A percentile compares a stretch with the other conserved stretches of the same genome.
Evolutionary conservation across 129 eudicot genomes (phyloP).

Genomic region (Arctium minus): DNA sequence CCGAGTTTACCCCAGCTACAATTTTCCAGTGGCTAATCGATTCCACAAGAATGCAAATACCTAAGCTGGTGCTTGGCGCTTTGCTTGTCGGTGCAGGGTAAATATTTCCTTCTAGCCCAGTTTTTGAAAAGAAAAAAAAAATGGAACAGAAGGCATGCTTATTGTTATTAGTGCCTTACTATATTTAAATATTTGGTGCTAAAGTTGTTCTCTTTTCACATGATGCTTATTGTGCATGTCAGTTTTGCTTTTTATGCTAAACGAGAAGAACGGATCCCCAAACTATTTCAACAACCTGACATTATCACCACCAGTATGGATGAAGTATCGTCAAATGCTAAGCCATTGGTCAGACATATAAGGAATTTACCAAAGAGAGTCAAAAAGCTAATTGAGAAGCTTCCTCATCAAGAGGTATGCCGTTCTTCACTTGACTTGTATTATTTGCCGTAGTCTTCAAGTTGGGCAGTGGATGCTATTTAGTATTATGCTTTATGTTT

Average conservation of each 20-base stretch:
- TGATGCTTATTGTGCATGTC: slow-evolving; percentile 31
- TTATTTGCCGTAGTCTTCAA: slow-evolving; percentile 1
- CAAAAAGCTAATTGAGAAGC: slow-evolving; percentile 65
- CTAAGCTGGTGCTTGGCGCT: slow-evolving; percentile 66
- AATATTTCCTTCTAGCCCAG: slow-evolving; percentile 8
- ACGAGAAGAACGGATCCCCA: slow-evolving; percentile 43
- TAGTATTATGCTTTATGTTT: slow-evolving; percentile 1
- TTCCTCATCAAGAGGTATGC: slow-evolving; percentile 97
- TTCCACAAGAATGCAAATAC: slow-evolving; percentile 70
- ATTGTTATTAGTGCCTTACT: not conserved
- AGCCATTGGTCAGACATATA: slow-evolving; percentile 71
- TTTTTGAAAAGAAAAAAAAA: not conserved
- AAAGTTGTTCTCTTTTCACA: slow-evolving; percentile 23
- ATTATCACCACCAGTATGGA: slow-evolving; percentile 65
- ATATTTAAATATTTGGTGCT: not conserved
- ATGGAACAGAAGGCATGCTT: not conserved
- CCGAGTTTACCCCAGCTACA: slow-evolving; percentile 73
- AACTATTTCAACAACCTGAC: slow-evolving; percentile 67
- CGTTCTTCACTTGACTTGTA: slow-evolving; percentile 8
- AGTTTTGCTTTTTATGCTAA: slow-evolving; percentile 75
- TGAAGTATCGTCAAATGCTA: slow-evolving; percentile 70
- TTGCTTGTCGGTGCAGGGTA: slow-evolving; percentile 93
- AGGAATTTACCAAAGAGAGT: slow-evolving; percentile 60
- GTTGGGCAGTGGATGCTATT: not conserved
- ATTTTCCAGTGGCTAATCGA: slow-evolving; percentile 57